Conservation (phyloP, 441 rosid genomes). For the Corymbia calophylla region DNA sequence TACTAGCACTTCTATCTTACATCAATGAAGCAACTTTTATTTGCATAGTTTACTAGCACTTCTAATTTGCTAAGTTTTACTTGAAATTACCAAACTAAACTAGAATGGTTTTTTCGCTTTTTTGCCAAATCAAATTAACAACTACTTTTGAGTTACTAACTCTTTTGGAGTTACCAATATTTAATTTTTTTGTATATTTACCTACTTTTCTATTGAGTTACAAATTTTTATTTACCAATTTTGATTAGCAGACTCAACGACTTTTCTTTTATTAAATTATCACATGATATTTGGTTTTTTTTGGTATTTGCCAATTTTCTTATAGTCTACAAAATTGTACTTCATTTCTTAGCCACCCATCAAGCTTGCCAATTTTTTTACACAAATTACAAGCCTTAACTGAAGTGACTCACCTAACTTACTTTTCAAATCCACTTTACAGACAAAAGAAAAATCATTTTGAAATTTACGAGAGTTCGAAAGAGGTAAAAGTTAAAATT, state of each 20-base stretch:
- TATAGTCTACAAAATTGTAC: not conserved
- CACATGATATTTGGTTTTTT: not conserved
- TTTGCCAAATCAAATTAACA: not conserved
- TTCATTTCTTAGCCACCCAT: not conserved
- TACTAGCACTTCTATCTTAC: not conserved
- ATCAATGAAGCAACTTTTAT: not conserved
- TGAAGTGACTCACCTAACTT: not conserved
- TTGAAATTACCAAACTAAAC: no score
- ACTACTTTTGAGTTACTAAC: not conserved
- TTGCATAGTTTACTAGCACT: not conserved
- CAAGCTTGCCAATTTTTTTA: not conserved
- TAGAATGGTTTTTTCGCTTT: not conserved
- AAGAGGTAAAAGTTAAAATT: not conserved
- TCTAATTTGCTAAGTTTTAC: no score
- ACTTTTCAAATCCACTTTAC: not conserved
- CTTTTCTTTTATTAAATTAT: not conserved
- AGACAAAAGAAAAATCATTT: not conserved
- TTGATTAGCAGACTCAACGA: not conserved
- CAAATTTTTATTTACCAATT: not conserved
- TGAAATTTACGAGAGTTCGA: not conserved
- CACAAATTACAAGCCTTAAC: not conserved
- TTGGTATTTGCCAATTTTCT: not conserved
- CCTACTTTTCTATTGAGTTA: not conserved
- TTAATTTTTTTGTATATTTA: no score
- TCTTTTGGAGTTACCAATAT: not conserved